These are phyloP conservation scores for Kregervanrija fluxuum DNA, from an alignment of 805 yeast species.

Conservation along the genomic window DNA sequence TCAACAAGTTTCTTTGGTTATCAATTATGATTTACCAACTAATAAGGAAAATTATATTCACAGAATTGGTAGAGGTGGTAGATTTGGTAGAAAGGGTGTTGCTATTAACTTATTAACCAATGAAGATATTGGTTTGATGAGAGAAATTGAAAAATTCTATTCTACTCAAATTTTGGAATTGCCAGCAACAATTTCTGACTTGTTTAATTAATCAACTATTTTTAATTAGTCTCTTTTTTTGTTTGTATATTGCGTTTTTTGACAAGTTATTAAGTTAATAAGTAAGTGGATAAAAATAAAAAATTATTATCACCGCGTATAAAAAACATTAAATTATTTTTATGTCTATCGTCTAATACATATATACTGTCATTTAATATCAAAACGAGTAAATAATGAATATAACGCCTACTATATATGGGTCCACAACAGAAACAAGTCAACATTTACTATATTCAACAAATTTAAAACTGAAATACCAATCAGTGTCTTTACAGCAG, in stretches of 20 bases:
- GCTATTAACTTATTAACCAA: constrained; percentile 90
- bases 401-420: too few relatives aligned
- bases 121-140: constrained; percentile 66
- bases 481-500: too few relatives aligned
- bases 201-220: constrained; percentile 19
- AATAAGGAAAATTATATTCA: constrained; percentile 95
- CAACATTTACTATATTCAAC: too few relatives aligned
- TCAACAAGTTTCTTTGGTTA: constrained; percentile 93
- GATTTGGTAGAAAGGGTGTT: constrained; percentile 98
- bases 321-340: too few relatives aligned
- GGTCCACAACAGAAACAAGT: too few relatives aligned
- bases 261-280: too few relatives aligned
- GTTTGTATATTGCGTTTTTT: too few relatives aligned
- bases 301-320: background rate
- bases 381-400: too few relatives aligned
- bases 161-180: constrained; percentile 68
- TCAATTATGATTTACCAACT: constrained; percentile 89
- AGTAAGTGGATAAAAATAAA: background rate
- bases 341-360: too few relatives aligned
- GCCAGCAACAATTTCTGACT: constrained; percentile 66
- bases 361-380: too few relatives aligned
- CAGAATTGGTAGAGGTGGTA: constrained; percentile 96
- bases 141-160: constrained; percentile 69
- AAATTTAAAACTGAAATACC: too few relatives aligned
- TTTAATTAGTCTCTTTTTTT: too few relatives aligned